phyloP scores from a whole-genome alignment of 768 basidiomycete species.

The Mycena indigotica region DNA sequence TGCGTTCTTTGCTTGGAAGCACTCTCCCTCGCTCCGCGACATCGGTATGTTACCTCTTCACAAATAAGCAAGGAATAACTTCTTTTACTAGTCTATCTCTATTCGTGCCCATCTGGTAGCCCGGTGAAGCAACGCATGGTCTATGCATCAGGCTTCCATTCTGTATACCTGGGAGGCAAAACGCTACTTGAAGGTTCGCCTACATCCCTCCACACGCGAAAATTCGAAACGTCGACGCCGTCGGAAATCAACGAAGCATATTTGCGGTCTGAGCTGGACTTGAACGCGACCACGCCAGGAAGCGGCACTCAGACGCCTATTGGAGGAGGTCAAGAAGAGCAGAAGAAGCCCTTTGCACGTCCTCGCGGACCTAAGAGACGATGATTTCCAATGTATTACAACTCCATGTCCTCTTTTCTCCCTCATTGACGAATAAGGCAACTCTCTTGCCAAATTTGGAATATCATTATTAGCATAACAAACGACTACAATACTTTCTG shows the following conservation, averaged over 20 bases:
- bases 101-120: conserved; percentile 82
- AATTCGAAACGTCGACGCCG: conserved; percentile 84
- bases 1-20: conserved; percentile 69
- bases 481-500: background rate
- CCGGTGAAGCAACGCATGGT: conserved; percentile 88
- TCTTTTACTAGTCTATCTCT: conserved; percentile 73
- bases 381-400: conserved; percentile 16
- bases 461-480: background rate
- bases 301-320: conserved; percentile 22
- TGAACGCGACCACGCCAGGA: conserved; percentile 22
- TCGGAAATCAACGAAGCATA: conserved; percentile 66
- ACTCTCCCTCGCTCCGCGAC: conserved; percentile 51
- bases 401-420: background rate
- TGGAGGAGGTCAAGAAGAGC: conserved; percentile 5
- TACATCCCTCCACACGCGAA: conserved; percentile 51
- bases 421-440: too few relatives aligned
- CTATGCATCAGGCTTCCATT: conserved; percentile 71
- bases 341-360: conserved; percentile 61
- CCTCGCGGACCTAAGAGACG: conserved; percentile 71
- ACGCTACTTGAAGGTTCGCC: conserved; percentile 45
- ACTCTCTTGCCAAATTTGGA: too few relatives aligned
- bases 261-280: conserved; percentile 60
- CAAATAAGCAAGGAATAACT: background rate
- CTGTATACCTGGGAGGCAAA: conserved; percentile 60
- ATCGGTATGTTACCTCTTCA: conserved; percentile 49